phyloP scores from a whole-genome alignment of 257 asterid species.

The Eucommia ulmoides region DNA sequence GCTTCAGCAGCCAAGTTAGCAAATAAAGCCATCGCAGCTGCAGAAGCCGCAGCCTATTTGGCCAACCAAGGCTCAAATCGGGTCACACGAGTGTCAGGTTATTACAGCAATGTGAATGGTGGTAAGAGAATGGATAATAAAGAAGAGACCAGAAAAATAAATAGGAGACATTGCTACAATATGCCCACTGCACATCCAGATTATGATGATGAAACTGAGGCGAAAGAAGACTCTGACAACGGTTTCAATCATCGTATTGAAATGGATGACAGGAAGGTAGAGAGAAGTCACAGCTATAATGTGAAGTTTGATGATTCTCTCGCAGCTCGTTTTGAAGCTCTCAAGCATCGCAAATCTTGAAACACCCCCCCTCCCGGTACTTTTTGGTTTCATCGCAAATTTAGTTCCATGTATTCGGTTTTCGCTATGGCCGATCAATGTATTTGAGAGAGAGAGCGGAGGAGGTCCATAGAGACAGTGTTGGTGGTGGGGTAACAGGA shows the following conservation, averaged over 20 bases:
- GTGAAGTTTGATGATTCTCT: background rate
- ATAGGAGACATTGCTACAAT: slow-evolving; percentile 56
- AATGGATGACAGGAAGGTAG: background rate
- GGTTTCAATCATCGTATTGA: background rate
- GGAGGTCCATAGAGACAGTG: too few species aligned
- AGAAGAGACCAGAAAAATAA: slow-evolving; percentile 23
- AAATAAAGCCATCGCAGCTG: background rate
- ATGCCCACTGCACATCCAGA: slow-evolving; percentile 23
- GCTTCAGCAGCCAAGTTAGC: background rate
- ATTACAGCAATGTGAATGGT: slow-evolving; percentile 8
- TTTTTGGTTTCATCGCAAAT: too few species aligned
- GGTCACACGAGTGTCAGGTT: slow-evolving; percentile 21
- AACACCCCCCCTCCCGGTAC: too few species aligned
- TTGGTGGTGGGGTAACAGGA: too few species aligned
- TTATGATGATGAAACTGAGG: slow-evolving; percentile 60
- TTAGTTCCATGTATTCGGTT: too few species aligned
- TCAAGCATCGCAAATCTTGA: background rate
- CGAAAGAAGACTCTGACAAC: slow-evolving; percentile 21
- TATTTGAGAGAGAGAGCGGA: too few species aligned
- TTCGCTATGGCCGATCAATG: too few species aligned
- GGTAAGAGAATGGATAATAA: slow-evolving; percentile 5
- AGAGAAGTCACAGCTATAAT: background rate
- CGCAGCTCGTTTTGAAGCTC: background rate
- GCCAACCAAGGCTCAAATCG: slow-evolving; percentile 12
- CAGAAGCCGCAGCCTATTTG: background rate